Base-by-base conservation (phyloP, 2,329 filamentous ascomycete genomes). In the Cladosporium sp. region DNA sequence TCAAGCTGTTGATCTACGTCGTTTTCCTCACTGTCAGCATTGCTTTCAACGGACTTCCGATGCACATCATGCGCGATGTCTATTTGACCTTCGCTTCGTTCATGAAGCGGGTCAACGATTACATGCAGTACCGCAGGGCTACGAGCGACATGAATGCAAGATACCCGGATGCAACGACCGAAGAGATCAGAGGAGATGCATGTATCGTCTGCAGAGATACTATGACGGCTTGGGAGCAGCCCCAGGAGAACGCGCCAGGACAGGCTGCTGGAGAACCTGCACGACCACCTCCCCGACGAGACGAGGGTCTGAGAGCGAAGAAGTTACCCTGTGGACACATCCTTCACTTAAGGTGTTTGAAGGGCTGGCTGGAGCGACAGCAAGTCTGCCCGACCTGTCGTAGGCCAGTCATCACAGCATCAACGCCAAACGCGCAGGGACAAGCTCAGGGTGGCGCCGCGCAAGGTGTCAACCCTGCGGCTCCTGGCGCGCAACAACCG, bases 191-290 rank as follows among this genome's bases (percentile, higher is more conserved):
- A 28, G 80, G 87, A 45, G 92, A 96, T 67, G 95, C 93, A 2
- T 98, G 93, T 70, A 98, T 98, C 61, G 95, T 98, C 52, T 98
- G 93, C 70, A 84, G 93, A 56, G 93, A 98, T 68, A 89, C 95
- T 59, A 98, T 98, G 93, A 82, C 82, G 33, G 83, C 86, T 1
- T 95, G 89, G 87, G 76, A 74, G 33, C 77, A 77, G 50, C 74
- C 76, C 37, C 69, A 67, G 37, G 69, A 66, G 42, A 71, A 72
- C 41, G 71, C 50, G 55, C 66, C 69, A 44, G 57, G 49, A 10
- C 63, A 67, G 35, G 59, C 65, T 56, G 62, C 61, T 43, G 59
- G 19, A 16, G 58, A 22, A n/a, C 42, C 64, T 46, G 62, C 59
- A n/a, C 67, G 71, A 50, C 63, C 65, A 51, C 50, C 59, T 22